phyloP scores from a whole-genome alignment of 345 rosid species.

The Rubroshorea leprosula region DNA sequence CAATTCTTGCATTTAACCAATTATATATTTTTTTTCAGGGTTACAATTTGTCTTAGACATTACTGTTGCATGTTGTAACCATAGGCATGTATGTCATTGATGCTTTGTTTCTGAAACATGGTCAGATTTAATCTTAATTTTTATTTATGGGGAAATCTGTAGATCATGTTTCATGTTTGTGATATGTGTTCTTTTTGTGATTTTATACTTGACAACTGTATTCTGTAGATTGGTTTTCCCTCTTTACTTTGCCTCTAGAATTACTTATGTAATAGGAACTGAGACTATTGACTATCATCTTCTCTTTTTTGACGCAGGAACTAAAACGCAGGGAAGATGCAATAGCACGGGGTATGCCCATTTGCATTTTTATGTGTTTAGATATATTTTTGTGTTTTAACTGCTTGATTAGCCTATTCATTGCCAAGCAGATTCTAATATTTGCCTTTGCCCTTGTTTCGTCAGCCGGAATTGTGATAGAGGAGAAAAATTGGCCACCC shows the following conservation, averaged over 20 bases:
- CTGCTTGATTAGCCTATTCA: constrained; percentile 9
- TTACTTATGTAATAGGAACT: background rate
- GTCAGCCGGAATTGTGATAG: constrained; percentile 89
- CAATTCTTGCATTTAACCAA: background rate
- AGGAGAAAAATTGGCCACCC: constrained; percentile 97
- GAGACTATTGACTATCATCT: background rate
- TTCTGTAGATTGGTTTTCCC: background rate
- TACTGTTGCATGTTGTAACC: too few relatives aligned
- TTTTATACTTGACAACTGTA: background rate
- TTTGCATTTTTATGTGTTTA: background rate
- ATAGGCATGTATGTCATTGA: background rate
- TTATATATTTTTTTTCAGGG: background rate
- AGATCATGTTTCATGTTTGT: too few relatives aligned
- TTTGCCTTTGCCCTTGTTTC: constrained; percentile 21
- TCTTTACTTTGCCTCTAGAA: background rate
- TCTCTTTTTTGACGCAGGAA: constrained; percentile 46
- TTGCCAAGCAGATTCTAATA: constrained; percentile 7
- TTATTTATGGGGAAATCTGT: background rate
- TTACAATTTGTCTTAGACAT: background rate
- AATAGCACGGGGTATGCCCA: constrained; percentile 43
- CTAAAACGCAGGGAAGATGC: constrained; percentile 88
- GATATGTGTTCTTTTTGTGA: background rate
- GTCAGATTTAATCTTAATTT: background rate
- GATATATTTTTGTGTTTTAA: background rate
- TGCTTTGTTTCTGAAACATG: constrained; percentile 2